Evolutionary conservation across 768 basidiomycete species (phyloP).

Genomic region (Trametes cubensis): DNA sequence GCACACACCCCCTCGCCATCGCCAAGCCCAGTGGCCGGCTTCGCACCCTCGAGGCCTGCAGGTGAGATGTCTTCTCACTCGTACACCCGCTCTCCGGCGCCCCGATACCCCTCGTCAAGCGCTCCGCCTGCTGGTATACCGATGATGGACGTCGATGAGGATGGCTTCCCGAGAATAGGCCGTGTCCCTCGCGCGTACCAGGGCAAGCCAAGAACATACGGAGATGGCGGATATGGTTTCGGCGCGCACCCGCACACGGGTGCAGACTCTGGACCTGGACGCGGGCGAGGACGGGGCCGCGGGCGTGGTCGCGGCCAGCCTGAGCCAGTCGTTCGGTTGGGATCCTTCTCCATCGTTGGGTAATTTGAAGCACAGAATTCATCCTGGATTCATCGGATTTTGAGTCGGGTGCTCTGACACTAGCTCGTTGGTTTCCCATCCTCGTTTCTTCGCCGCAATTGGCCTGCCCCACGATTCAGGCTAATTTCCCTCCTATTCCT

Average conservation of each 20-base stretch:
- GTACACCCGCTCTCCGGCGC: not conserved
- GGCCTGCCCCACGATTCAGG: too few relatives aligned
- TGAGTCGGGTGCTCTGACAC: not conserved
- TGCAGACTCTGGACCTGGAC: not conserved
- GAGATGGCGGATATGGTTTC: not conserved
- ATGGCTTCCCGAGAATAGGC: constrained; percentile 4
- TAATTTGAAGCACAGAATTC: not conserved
- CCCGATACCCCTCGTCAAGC: not conserved
- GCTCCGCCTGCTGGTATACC: not conserved
- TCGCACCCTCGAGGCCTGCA: not conserved
- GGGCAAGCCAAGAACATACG: not conserved
- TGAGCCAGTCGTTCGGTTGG: not conserved
- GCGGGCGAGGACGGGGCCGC: constrained; percentile 13
- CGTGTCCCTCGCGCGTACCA: not conserved
- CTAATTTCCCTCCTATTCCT: too few relatives aligned
- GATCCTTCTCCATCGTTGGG: not conserved
- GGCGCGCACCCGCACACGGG: not conserved
- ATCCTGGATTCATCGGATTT: not conserved
- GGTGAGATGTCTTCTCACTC: not conserved
- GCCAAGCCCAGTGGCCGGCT: not conserved
- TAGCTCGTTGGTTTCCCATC: not conserved
- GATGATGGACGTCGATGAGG: not conserved
- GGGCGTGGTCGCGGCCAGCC: constrained; percentile 11
- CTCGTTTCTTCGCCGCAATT: too few relatives aligned
- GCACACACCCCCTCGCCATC: constrained; percentile 13